Percentiles rank a stretch among this genome's conserved stretches.
These are phyloP conservation scores for Leccinum solheimii DNA, from an alignment of 1,284 basidiomycete species.

Conservation along the genomic window DNA sequence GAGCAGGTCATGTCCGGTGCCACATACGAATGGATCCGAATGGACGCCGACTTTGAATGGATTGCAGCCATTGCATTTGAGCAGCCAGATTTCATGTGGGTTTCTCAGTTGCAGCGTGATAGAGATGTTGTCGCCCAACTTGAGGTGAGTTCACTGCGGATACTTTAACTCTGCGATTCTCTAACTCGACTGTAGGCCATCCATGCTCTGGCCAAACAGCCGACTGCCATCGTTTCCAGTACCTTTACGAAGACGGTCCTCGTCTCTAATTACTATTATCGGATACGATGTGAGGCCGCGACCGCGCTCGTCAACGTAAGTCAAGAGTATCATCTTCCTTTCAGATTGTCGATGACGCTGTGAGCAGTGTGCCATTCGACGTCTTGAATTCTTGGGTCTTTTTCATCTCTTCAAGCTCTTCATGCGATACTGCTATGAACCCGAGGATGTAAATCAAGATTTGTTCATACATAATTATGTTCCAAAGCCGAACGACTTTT, in stretches of 20 bases:
- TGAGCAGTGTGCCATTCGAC: constrained; percentile 72
- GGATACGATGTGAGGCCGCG: constrained; percentile 96
- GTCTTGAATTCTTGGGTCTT: constrained; percentile 84
- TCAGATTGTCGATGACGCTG: constrained; percentile 12
- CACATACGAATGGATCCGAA: constrained; percentile 98
- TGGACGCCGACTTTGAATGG: constrained; percentile 99
- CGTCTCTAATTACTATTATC: constrained; percentile 95
- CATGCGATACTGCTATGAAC: constrained; percentile 89
- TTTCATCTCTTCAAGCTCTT: constrained; percentile 98
- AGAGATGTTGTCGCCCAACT: constrained; percentile 97
- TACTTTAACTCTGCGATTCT: background rate
- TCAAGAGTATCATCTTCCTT: constrained; percentile 15
- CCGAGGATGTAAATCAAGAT: constrained; percentile 75
- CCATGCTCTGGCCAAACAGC: constrained; percentile 77
- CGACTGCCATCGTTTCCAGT: constrained; percentile 89
- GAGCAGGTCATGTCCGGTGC: constrained; percentile 91
- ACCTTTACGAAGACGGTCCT: constrained; percentile 91
- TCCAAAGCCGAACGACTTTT: constrained; percentile 94
- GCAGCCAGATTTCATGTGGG: constrained; percentile 99
- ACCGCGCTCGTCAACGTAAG: constrained; percentile 81
- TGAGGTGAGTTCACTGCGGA: constrained; percentile 60
- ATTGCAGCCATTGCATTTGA: constrained; percentile 90
- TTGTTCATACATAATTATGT: constrained; percentile 84
- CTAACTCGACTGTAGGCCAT: constrained; percentile 62
- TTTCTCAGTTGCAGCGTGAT: constrained; percentile 94